Percentiles rank a stretch among this genome's conserved stretches.
These are phyloP conservation scores for Arbutus unedo DNA, from an alignment of 148 eudicot genomes.

Conservation along the genomic window DNA sequence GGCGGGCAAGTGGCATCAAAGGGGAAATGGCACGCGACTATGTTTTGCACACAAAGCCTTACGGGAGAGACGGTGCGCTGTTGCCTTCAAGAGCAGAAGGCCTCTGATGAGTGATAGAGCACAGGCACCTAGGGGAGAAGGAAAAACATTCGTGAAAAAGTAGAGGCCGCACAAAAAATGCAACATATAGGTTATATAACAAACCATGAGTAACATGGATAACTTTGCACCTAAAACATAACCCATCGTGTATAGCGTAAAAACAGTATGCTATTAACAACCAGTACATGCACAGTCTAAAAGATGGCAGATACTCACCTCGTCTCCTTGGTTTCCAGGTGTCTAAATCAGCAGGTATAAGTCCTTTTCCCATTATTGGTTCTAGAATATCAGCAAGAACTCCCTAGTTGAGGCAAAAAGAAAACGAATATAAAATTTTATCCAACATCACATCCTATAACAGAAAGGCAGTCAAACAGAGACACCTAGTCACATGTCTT, in stretches of 20 bases:
- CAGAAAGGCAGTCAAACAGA: background rate
- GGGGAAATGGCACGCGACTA: background rate
- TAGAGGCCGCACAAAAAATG: background rate
- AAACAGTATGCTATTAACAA: background rate
- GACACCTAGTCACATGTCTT: background rate
- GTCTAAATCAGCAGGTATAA: constrained; percentile 92
- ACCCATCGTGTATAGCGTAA: background rate
- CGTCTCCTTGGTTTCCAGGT: constrained; percentile 99
- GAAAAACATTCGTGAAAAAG: background rate
- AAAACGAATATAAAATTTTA: background rate
- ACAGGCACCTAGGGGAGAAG: background rate
- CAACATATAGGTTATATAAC: background rate
- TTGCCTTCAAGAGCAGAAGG: background rate
- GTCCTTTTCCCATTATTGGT: constrained; percentile 99
- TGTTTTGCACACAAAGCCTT: background rate
- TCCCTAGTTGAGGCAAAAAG: constrained; percentile 46
- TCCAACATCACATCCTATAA: background rate
- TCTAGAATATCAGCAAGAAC: constrained; percentile 98
- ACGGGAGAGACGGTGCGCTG: background rate
- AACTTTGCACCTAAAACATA: background rate
- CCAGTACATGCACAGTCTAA: background rate
- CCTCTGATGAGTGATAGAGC: too few relatives aligned
- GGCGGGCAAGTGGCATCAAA: background rate
- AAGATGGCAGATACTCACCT: constrained; percentile 46
- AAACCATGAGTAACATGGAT: background rate